Evolutionary conservation across 495 filamentous ascomycete genomes (phyloP).

Genomic region (Melanomma pulvis-pyrius): DNA sequence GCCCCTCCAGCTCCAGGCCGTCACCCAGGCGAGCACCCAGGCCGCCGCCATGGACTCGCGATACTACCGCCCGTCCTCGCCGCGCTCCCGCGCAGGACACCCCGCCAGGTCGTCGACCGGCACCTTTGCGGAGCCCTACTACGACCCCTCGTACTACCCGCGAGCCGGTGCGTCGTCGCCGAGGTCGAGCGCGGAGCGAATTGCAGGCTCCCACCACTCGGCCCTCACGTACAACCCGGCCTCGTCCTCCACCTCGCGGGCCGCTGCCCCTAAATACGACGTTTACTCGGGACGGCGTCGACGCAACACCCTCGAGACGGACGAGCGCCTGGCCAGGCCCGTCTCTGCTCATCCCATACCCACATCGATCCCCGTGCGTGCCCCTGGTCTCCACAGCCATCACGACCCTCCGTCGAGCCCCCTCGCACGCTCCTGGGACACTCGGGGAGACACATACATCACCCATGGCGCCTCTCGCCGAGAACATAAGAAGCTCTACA

Average conservation of each 20-base stretch:
- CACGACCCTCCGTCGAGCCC: constrained; percentile 32
- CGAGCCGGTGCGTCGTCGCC: constrained; percentile 18
- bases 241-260: constrained; percentile 18
- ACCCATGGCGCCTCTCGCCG: constrained; percentile 26
- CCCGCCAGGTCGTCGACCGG: constrained; percentile 37
- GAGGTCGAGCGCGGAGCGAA: constrained; percentile 32
- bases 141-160: constrained; percentile 21
- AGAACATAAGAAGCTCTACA: constrained; percentile 46
- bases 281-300: constrained; percentile 34
- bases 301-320: constrained; percentile 32
- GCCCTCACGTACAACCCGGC: constrained; percentile 21
- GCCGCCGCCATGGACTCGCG: constrained; percentile 24
- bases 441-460: constrained; percentile 34
- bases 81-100: constrained; percentile 20
- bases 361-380: constrained; percentile 27
- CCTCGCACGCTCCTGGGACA: constrained; percentile 31
- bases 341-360: background rate
- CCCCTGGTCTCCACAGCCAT: constrained; percentile 17
- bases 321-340: constrained; percentile 13
- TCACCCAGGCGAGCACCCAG: constrained; percentile 4
- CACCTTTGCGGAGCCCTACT: constrained; percentile 24
- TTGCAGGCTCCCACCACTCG: constrained; percentile 18
- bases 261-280: constrained; percentile 27
- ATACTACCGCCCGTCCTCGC: constrained; percentile 38
- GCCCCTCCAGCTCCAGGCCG: background rate